Evolutionary conservation across 495 filamentous ascomycete species (phyloP), one percentile per base, ranked within the genome.

Genomic region (Echria macrotheca): DNA sequence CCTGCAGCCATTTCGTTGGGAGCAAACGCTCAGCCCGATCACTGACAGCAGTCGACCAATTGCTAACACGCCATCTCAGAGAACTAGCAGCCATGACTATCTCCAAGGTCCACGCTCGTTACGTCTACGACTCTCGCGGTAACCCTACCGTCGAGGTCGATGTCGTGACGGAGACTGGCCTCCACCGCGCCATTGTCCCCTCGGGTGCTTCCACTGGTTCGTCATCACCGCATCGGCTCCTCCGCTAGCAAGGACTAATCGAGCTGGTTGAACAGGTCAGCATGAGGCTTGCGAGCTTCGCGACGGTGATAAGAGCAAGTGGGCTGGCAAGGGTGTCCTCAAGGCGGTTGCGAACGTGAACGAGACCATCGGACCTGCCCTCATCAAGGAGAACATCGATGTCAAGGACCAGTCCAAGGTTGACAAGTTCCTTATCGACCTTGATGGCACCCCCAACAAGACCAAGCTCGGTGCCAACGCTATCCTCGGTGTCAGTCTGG

Each of bases 221-320:
- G 81, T 81, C 33, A 14, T n/a, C 15, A 45, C 38, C n/a, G 17
- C 9, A 24, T 15, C 15, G 12, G 32, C 15, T 5, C 14, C 7
- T 21, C 18, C 2, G 4, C 21, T 6, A 46, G 31, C 35, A 26
- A 33, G 10, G 47, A 23, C 46, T 53, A 50, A 56, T 54, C 60
- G 54, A 26, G 24, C 15, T 15, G 28, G 12, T 32, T 49, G 24
- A 51, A 57, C 57, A 94, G 90, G 93, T 61, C 89, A 95, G 71
- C 89, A 97, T 75, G 94, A 99, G 77, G 94, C 94, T 63, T 85
- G 85, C 69, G 94, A 99, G 78, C 89, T 99, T 70, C 93, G 94
- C 68, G 94, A 99, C 69, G 91, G 90, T 67, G 93, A 97, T 78
- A 96, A 96, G 83, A 74, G 79, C 71, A 87, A 93, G 71, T 99